Evolutionary conservation across 192 early-diverging fungal genomes (phyloP).

Genomic region (Podila minutissima): DNA sequence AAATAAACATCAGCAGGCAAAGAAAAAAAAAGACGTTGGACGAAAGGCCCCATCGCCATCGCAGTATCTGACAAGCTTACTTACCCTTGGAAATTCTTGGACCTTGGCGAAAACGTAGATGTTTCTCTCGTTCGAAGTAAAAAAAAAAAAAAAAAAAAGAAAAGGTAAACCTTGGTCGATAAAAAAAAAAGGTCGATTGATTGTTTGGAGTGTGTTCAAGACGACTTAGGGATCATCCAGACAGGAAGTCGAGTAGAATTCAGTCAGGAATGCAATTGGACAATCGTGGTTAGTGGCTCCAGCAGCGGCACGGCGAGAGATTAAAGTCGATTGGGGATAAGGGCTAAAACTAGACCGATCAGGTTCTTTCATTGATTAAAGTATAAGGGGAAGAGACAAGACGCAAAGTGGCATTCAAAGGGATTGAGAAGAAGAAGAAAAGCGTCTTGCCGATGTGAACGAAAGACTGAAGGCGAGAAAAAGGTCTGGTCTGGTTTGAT

Average conservation of each 20-base stretch:
- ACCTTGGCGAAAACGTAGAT: too few species aligned
- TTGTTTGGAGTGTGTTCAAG: not conserved
- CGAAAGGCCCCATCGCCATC: too few species aligned
- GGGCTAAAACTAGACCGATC: conserved; percentile 7
- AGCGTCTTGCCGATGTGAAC: not conserved
- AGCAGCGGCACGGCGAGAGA: conserved; percentile 13
- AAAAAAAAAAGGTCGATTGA: not conserved
- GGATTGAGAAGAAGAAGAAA: not conserved
- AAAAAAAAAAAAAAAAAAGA: too few species aligned
- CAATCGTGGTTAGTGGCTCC: conserved; percentile 1
- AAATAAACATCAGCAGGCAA: not conserved
- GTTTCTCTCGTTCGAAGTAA: too few species aligned
- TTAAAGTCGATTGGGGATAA: conserved; percentile 2
- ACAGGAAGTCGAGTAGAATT: conserved; percentile 14
- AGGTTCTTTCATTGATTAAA: conserved; percentile 32
- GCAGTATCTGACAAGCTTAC: too few species aligned
- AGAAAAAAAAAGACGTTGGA: too few species aligned
- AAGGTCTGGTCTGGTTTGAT: too few species aligned
- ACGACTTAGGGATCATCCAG: conserved; percentile 33
- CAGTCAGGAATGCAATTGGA: conserved; percentile 7
- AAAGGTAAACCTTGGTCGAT: not conserved
- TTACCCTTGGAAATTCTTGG: too few species aligned
- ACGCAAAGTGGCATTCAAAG: not conserved
- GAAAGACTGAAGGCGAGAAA: too few species aligned
- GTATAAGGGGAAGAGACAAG: not conserved